Percentiles rank a stretch among this genome's conserved stretches.
Conservation (phyloP, 441 rosid species). For the Populus hybrid region DNA sequence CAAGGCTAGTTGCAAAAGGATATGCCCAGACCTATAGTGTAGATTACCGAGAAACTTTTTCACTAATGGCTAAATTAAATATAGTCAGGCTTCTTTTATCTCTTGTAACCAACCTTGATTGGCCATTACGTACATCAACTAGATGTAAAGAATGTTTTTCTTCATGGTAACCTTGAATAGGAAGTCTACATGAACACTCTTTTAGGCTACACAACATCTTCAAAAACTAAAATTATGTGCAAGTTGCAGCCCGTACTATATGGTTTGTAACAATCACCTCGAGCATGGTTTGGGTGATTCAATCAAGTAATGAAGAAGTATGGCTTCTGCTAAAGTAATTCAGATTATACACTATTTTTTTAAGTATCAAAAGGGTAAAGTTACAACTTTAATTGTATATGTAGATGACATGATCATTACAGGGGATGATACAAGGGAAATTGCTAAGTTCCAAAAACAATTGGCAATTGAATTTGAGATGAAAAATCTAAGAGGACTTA, state of each 20-base stretch:
- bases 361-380: background rate
- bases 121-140: background rate
- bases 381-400: background rate
- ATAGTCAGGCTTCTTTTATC: background rate
- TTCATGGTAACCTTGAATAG: background rate
- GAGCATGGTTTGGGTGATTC: conserved; percentile 3
- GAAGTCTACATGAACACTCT: background rate
- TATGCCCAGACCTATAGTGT: background rate
- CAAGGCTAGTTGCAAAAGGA: background rate
- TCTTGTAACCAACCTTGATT: background rate
- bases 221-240: background rate
- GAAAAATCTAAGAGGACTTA: background rate
- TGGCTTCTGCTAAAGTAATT: conserved; percentile 2
- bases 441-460: background rate
- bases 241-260: background rate
- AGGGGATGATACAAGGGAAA: background rate
- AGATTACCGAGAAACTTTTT: background rate
- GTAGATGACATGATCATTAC: background rate
- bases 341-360: background rate
- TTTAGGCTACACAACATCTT: background rate
- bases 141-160: background rate
- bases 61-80: background rate
- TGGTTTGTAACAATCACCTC: background rate
- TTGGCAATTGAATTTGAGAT: background rate
- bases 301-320: background rate